phyloP scores from a whole-genome alignment of 129 eudicot genomes.

The Flaveria linearis region DNA sequence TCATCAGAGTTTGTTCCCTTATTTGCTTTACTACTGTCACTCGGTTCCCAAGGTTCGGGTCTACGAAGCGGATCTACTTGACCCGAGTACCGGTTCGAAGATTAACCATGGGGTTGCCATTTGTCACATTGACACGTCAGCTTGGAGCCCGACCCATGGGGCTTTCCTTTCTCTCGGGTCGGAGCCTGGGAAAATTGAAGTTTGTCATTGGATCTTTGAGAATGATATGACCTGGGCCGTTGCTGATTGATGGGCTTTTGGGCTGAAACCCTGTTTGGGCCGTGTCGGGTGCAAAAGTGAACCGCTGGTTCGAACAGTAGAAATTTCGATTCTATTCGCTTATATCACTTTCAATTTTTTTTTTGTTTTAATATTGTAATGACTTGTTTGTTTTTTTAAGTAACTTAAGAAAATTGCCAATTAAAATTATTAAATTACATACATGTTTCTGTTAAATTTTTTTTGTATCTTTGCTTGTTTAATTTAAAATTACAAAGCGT shows the following conservation, averaged over 20 bases:
- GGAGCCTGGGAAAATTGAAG: conserved; percentile 87
- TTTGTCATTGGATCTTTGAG: conserved; percentile 95
- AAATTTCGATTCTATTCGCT: conserved; percentile 31
- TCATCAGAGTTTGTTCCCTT: conserved; percentile 84
- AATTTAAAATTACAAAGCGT: too few species aligned
- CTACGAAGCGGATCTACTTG: conserved; percentile 83
- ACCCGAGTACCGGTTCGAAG: conserved; percentile 52
- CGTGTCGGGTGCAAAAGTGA: conserved; percentile 59
- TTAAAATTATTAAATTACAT: conserved; percentile 1
- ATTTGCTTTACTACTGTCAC: conserved; percentile 83
- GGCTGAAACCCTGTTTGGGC: conserved; percentile 40
- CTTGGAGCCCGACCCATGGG: conserved; percentile 85
- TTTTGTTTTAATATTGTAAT: conserved; percentile 36
- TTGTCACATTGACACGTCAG: conserved; percentile 82
- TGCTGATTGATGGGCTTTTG: conserved; percentile 49
- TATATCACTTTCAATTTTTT: conserved; percentile 31
- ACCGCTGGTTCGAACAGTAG: conserved; percentile 55
- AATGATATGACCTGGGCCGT: conserved; percentile 88
- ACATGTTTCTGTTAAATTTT: not conserved
- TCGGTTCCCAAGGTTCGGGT: conserved; percentile 96
- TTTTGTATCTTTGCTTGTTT: not conserved
- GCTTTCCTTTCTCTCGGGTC: conserved; percentile 85
- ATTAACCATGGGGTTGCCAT: conserved; percentile 90
- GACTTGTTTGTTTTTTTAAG: conserved; percentile 32
- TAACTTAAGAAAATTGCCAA: conserved; percentile 20